phyloP scores from a whole-genome alignment of 495 filamentous ascomycete species.

The Podospora tetraspora region DNA sequence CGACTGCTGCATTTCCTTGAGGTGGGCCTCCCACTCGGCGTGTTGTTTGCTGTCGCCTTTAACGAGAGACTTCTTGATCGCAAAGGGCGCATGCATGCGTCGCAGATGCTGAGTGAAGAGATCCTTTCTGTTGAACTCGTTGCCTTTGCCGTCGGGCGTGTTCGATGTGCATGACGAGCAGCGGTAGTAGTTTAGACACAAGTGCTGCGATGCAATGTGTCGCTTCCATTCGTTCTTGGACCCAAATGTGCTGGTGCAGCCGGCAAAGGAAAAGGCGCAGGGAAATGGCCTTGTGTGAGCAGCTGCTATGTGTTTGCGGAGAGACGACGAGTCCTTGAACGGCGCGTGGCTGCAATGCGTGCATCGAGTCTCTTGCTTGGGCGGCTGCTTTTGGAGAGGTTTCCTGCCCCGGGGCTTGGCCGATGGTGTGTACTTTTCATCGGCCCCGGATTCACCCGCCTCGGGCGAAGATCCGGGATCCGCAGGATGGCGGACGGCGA shows the following conservation, averaged over 20 bases:
- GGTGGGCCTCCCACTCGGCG: constrained; percentile 50
- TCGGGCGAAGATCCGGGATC: constrained; percentile 43
- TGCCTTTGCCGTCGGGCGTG: constrained; percentile 52
- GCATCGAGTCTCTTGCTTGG: constrained; percentile 52
- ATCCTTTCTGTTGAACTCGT: constrained; percentile 82
- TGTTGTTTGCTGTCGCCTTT: constrained; percentile 50
- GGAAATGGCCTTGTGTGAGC: constrained; percentile 67
- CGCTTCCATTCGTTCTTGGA: constrained; percentile 96
- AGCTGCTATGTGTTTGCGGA: constrained; percentile 55
- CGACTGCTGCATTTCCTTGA: constrained; percentile 56
- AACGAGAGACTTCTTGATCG: constrained; percentile 44
- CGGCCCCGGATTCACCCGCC: constrained; percentile 33
- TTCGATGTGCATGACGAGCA: constrained; percentile 69
- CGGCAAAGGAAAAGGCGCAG: constrained; percentile 79
- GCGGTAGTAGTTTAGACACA: constrained; percentile 77
- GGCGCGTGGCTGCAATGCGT: constrained; percentile 51
- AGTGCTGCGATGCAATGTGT: constrained; percentile 83
- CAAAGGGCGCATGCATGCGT: constrained; percentile 74
- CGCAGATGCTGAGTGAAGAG: constrained; percentile 90
- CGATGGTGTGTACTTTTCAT: constrained; percentile 38
- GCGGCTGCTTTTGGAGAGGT: constrained; percentile 45
- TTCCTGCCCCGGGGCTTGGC: constrained; percentile 41
- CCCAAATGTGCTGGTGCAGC: constrained; percentile 78
- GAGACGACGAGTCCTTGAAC: constrained; percentile 53
- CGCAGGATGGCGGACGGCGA: constrained; percentile 30